phyloP scores from a whole-genome alignment of 495 filamentous ascomycete species.

The Symbiotaphrina buchneri region DNA sequence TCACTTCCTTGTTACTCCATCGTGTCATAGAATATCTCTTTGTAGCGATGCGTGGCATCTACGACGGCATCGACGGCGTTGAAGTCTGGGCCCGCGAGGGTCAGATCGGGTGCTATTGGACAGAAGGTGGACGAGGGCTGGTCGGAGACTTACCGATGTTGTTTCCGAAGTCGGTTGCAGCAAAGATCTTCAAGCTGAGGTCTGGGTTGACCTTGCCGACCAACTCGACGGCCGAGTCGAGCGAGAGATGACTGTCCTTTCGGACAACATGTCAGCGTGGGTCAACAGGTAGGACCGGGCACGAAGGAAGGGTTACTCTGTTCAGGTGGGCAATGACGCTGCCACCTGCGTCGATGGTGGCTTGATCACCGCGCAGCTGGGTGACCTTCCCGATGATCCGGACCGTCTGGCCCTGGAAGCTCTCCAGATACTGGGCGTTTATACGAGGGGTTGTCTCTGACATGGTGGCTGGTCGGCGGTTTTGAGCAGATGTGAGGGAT shows the following conservation, averaged over 20 bases:
- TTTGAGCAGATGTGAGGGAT: no score
- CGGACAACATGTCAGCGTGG: not conserved
- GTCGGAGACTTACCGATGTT: constrained; percentile 34
- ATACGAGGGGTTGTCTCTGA: constrained; percentile 18
- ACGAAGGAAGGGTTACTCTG: constrained; percentile 9
- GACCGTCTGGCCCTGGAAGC: constrained; percentile 16
- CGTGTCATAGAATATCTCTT: constrained; percentile 51
- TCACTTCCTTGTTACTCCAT: constrained; percentile 6
- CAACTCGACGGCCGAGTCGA: constrained; percentile 66
- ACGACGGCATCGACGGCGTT: constrained; percentile 61
- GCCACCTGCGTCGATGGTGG: constrained; percentile 17
- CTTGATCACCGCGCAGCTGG: constrained; percentile 17
- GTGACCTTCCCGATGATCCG: constrained; percentile 20
- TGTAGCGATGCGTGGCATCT: constrained; percentile 69
- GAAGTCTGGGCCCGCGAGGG: constrained; percentile 53
- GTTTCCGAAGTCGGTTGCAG: constrained; percentile 55
- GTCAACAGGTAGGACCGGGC: not conserved
- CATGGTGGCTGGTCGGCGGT: no score
- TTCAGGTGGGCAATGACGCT: constrained; percentile 14
- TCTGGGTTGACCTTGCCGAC: constrained; percentile 80
- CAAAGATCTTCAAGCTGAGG: constrained; percentile 51
- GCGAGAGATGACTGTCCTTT: constrained; percentile 54
- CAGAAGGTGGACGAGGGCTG: not conserved
- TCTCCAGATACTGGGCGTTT: constrained; percentile 14
- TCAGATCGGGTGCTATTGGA: not conserved